Evolutionary conservation across 768 basidiomycete species (phyloP), one percentile per base, ranked within the genome.

Genomic region (Rhizopogon roseolus): DNA sequence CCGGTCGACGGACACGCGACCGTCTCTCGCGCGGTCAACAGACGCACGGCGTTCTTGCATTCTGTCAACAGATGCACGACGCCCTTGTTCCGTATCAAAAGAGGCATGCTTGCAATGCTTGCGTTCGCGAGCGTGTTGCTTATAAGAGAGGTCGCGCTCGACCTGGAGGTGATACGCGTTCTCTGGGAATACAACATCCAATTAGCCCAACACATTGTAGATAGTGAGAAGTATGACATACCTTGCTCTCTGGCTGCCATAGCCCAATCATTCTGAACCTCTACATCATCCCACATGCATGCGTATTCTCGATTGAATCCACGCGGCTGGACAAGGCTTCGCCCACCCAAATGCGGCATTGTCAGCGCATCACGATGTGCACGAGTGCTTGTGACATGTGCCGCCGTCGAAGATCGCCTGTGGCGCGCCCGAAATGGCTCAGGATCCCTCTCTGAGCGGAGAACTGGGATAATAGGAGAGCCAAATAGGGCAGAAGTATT

Each of bases 171-270:
- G 22, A 38, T 37, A 37, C 6, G 14, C 22, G 16, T 16, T 27
- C 37, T 55, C 65, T 62, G 49, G 9, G 39, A 9, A 4, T 39
- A 19, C 36, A 13, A 22, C 43, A 49, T 60, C 43, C 54, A 11
- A 27, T 17, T 32, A 9, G 13, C 44, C n/a, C 10, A 29, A 16
- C 16, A 39, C 28, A 27, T 28, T 32, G 13, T 2, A 5, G 19
- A 6, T 6, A 39, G 29, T 22, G 25, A 50, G 34, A 50, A 28
- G 4, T 36, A n/a, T 32, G 27, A 19, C 49, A 11, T 28, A 67
- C 66, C 50, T 22, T 43, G 32, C 17, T 38, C 49, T 37, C 27
- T n/a, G 34, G 36, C 32, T 13, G 17, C 43, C 29, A 51, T 40
- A 39, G 29, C 46, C 19, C 19, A 32, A 22, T 45, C 42, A 17